Evolutionary conservation across 2,329 filamentous ascomycete species (phyloP), one percentile per base, ranked within the genome.

Genomic region (Berkeleyomyces rouxiae): DNA sequence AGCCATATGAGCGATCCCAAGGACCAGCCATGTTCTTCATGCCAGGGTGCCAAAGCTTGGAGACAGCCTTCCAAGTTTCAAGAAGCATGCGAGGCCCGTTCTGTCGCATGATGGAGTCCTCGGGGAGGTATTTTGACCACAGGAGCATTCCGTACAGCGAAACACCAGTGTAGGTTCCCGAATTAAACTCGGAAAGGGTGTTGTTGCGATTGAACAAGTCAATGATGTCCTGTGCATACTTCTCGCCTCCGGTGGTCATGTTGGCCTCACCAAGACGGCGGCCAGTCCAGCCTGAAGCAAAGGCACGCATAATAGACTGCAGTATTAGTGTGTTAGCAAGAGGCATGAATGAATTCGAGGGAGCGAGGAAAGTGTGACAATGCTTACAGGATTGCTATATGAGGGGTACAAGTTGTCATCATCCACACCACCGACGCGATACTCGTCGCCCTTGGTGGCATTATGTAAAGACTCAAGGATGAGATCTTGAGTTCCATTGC

Each of bases 1-100:
- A 84, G 0, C 82, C 82, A 65, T 85, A 85, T 0, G 77, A 74
- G 0, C 83, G 77, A 69, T 85, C 83, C 82, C 82, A 85, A 0
- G 83, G 83, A 0, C 82, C 83, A 1, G 82, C 82, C 58, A 84
- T 75, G 65, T 85, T 85, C 66, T 76, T 79, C 71, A 85, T 70
- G 1, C 77, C 74, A 0, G 82, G 77, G 61, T 84, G 79, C 74
- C 81, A 85, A 1, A 85, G 74, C 55, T 77, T 67, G 0, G 75
- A 74, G 1, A 81, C 73, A 2, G 75, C 73, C 3, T 75, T 71
- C 82, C 81, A 85, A 0, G 78, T 82, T 11, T 76, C 69, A 3
- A 70, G 65, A 16, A 84, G 74, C 75, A 84, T 82, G 3, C 72
- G 71, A 0, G 75, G 72, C 0, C 76, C 81, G 61, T 79, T 75